Conservation (phyloP, 2,329 filamentous ascomycete species). For the Fusarium dimerum region DNA sequence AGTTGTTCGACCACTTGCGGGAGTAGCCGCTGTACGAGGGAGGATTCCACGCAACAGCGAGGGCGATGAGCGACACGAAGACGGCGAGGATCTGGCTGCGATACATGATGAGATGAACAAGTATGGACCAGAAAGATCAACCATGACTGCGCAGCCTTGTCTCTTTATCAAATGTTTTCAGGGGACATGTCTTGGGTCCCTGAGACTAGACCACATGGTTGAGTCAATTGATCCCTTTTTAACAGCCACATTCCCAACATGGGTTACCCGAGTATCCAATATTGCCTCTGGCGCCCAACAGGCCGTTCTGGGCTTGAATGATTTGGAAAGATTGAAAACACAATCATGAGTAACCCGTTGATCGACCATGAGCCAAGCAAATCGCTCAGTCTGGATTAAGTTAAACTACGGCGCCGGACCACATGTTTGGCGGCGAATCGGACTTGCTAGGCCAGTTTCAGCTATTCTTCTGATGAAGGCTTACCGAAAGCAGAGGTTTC, state of each 20-base stretch:
- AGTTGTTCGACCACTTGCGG: conserved; percentile 46
- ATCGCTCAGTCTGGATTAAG: too few relatives aligned
- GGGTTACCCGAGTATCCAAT: not conserved
- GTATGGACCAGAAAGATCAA: not conserved
- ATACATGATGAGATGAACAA: conserved; percentile 20
- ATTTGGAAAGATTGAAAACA: not conserved
- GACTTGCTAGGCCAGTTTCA: too few relatives aligned
- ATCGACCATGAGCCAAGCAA: too few relatives aligned
- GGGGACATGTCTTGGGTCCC: not conserved
- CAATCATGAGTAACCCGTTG: too few relatives aligned
- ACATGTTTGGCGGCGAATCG: too few relatives aligned
- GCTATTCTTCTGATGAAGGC: too few relatives aligned
- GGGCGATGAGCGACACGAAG: conserved; percentile 32
- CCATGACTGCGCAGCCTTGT: not conserved
- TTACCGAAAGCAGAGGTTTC: too few relatives aligned
- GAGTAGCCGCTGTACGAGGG: conserved; percentile 42
- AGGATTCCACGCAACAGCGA: conserved; percentile 38
- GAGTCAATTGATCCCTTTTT: not conserved
- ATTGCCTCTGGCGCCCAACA: not conserved
- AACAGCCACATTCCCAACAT: not conserved
- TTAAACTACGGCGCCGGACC: too few relatives aligned
- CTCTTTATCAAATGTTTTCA: not conserved
- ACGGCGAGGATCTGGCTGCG: conserved; percentile 22
- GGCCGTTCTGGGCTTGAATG: not conserved
- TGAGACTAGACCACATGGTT: not conserved